Conservation (phyloP, 306 rosid species). For the Rosa multiflora region DNA sequence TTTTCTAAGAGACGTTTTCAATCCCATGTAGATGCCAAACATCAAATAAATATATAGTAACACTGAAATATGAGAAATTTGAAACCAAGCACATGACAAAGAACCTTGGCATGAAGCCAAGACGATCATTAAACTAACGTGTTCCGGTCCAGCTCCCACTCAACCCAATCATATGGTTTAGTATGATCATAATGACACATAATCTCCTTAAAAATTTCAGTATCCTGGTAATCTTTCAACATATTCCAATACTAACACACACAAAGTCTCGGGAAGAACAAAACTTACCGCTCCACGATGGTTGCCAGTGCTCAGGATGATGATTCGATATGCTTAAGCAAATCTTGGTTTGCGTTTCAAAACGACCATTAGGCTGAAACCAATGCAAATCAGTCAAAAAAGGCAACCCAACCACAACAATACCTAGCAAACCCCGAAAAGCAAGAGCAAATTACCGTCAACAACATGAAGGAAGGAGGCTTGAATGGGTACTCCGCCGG, state of each 20-base stretch:
- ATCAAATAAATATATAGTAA: neutral
- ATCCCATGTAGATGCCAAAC: neutral
- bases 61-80: neutral
- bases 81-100: neutral
- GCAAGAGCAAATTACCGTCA: constrained; percentile 53
- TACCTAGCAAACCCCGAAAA: constrained; percentile 9
- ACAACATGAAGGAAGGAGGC: constrained; percentile 86
- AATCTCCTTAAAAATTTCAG: neutral
- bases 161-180: neutral
- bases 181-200: neutral
- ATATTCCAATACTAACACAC: neutral
- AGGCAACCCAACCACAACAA: neutral
- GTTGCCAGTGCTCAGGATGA: constrained; percentile 99
- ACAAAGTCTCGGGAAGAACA: neutral
- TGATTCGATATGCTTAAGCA: constrained; percentile 97
- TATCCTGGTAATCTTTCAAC: neutral
- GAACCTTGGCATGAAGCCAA: neutral
- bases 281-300: constrained; percentile 89
- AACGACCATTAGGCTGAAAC: constrained; percentile 90
- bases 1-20: neutral
- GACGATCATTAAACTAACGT: neutral
- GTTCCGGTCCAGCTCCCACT: neutral
- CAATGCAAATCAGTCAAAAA: constrained; percentile 18
- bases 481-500: constrained; percentile 91
- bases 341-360: constrained; percentile 92